A percentile compares a stretch with the other conserved stretches of the same genome.
These are phyloP conservation scores for Syzygium grande DNA, from an alignment of 345 rosid species.

Conservation along the genomic window DNA sequence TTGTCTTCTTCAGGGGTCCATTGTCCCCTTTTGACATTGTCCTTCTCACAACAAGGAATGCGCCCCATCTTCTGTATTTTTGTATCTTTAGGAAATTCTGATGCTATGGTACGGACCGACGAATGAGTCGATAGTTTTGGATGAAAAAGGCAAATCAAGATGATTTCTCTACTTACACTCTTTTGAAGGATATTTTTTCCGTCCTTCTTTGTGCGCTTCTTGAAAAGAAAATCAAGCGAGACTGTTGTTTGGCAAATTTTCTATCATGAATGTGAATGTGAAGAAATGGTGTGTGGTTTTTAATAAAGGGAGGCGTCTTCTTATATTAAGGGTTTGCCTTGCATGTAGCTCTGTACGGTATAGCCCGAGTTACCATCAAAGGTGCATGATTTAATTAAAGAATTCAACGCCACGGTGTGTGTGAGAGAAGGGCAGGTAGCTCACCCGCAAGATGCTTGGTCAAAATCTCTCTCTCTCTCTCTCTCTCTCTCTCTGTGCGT, in stretches of 20 bases:
- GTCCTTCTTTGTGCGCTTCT: neutral
- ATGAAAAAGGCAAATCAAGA: neutral
- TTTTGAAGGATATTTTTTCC: neutral
- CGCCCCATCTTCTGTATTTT: conserved; percentile 53
- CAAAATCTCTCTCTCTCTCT: conserved; percentile 12
- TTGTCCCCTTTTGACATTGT: conserved; percentile 87
- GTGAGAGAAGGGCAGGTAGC: conserved; percentile 80
- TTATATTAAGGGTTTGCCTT: conserved; percentile 4
- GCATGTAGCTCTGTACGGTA: neutral
- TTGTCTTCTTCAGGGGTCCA: conserved; percentile 99
- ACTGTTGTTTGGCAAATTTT: neutral
- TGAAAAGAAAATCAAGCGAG: neutral
- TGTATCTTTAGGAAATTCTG: neutral
- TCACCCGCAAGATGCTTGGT: conserved; percentile 88
- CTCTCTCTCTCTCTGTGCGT: neutral
- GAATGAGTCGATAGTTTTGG: conserved; percentile 1
- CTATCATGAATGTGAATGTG: neutral
- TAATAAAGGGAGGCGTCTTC: neutral
- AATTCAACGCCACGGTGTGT: conserved; percentile 92
- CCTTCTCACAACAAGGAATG: conserved; percentile 94
- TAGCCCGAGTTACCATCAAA: conserved; percentile 29
- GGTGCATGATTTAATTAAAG: conserved; percentile 82
- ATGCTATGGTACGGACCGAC: neutral
- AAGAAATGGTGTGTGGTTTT: conserved; percentile 1
- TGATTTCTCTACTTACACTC: neutral